Percentiles rank a stretch among this genome's conserved stretches.
These are phyloP conservation scores for Apiospora sp. DNA, from an alignment of 2,329 filamentous ascomycete genomes.

Conservation along the genomic window DNA sequence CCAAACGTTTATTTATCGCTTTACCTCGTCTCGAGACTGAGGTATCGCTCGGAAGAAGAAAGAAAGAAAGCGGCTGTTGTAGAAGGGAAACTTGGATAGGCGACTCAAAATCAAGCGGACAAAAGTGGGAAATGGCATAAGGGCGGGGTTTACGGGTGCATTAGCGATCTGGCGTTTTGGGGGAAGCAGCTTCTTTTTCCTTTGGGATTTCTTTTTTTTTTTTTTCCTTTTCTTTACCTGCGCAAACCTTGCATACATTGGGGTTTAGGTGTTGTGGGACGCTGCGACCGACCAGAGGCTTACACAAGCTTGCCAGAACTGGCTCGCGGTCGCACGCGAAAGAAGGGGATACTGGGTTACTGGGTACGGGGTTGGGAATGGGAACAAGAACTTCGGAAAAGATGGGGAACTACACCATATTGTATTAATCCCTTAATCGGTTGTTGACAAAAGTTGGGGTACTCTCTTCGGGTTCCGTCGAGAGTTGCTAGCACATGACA, in stretches of 20 bases:
- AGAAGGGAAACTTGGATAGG: not conserved
- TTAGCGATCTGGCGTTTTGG: constrained; percentile 17
- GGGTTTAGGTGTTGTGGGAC: not conserved
- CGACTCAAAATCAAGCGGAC: not conserved
- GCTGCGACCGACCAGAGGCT: not conserved
- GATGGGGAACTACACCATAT: not conserved
- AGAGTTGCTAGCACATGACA: constrained; percentile 15
- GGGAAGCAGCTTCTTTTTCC: not conserved
- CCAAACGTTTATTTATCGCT: constrained; percentile 15
- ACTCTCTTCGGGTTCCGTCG: not conserved
- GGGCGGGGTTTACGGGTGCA: constrained; percentile 8
- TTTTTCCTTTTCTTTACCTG: not conserved
- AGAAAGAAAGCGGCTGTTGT: not conserved
- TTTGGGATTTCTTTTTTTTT: not conserved
- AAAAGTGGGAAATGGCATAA: constrained; percentile 10
- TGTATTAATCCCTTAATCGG: constrained; percentile 19
- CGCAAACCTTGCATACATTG: not conserved
- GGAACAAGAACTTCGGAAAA: not conserved
- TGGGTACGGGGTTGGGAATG: not conserved
- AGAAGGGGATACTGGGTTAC: not conserved
- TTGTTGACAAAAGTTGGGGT: not conserved
- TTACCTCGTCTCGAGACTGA: not conserved
- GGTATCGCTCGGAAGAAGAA: not conserved
- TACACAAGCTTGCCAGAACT: not conserved
- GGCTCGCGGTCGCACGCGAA: not conserved